phyloP scores from a whole-genome alignment of 2,329 filamentous ascomycete genomes.

The Diplodia sapinea region DNA sequence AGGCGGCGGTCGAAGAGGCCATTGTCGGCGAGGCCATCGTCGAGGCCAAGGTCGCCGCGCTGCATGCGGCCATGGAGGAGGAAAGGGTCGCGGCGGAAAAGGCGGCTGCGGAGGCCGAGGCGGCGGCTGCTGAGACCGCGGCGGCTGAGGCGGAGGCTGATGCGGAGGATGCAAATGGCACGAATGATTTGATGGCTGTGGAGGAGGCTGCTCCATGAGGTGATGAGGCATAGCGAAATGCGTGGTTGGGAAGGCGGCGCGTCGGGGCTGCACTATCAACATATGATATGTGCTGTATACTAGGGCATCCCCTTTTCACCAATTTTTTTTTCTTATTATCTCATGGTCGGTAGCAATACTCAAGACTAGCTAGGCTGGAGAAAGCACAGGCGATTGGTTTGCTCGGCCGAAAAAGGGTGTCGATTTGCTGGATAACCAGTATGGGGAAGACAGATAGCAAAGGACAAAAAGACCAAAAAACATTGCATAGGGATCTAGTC shows the following conservation, averaged over 20 bases:
- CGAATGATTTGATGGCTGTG: slow-evolving; percentile 16
- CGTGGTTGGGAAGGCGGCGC: not conserved
- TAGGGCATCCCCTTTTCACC: not conserved
- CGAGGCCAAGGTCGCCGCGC: slow-evolving; percentile 50
- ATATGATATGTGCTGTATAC: not conserved
- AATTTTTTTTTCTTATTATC: not conserved
- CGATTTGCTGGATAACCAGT: not conserved
- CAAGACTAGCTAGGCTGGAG: not conserved
- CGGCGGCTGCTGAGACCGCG: slow-evolving; percentile 14
- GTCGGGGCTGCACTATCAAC: not conserved
- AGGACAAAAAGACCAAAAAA: not conserved
- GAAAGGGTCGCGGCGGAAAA: slow-evolving; percentile 11
- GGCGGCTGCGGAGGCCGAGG: slow-evolving; percentile 21
- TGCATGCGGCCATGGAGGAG: slow-evolving; percentile 14
- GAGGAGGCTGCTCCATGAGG: slow-evolving; percentile 10
- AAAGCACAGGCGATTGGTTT: slow-evolving; percentile 9
- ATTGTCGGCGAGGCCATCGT: slow-evolving; percentile 64
- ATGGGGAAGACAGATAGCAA: not conserved
- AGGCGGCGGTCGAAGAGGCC: slow-evolving; percentile 84
- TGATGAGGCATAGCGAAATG: not conserved
- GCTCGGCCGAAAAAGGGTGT: not conserved
- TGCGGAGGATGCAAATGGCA: slow-evolving; percentile 15
- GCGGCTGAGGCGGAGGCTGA: slow-evolving; percentile 13
- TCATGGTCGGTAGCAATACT: not conserved
- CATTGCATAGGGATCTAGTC: not conserved